Conservation (phyloP, 176 grass and related monocot genomes). For the Melocanna baccifera region DNA sequence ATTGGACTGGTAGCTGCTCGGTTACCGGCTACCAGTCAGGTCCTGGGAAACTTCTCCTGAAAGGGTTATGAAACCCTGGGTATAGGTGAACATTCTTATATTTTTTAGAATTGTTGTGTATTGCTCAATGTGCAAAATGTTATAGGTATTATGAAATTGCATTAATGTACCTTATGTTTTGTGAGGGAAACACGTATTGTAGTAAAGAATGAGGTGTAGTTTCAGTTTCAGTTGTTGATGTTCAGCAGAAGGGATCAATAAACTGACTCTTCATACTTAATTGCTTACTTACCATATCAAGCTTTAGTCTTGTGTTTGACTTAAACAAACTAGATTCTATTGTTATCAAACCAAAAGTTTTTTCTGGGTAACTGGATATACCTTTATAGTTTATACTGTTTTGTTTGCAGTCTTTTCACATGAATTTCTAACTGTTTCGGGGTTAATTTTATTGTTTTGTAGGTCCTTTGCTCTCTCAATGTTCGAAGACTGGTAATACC, state of each 20-base stretch:
- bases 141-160: conserved; percentile 3
- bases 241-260: background rate
- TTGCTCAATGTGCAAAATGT: background rate
- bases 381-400: background rate
- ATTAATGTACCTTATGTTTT: conserved; percentile 14
- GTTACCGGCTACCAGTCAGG: background rate
- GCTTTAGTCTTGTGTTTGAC: conserved; percentile 24
- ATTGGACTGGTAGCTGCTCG: background rate
- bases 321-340: background rate
- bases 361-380: conserved; percentile 22
- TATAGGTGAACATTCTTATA: conserved; percentile 8
- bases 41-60: background rate
- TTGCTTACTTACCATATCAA: background rate
- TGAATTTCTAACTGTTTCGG: conserved; percentile 25
- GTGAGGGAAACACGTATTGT: background rate
- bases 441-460: conserved; percentile 44
- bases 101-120: background rate
- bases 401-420: background rate
- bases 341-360: conserved; percentile 1
- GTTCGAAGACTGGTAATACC: conserved; percentile 76
- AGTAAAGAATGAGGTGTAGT: background rate
- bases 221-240: conserved; percentile 7
- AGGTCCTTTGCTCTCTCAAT: conserved; percentile 73
- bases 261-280: background rate
- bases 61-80: conserved; percentile 1